These are phyloP conservation scores for Zancudomyces culisetae DNA, from an alignment of 371 early-diverging fungal species.

Conservation along the genomic window DNA sequence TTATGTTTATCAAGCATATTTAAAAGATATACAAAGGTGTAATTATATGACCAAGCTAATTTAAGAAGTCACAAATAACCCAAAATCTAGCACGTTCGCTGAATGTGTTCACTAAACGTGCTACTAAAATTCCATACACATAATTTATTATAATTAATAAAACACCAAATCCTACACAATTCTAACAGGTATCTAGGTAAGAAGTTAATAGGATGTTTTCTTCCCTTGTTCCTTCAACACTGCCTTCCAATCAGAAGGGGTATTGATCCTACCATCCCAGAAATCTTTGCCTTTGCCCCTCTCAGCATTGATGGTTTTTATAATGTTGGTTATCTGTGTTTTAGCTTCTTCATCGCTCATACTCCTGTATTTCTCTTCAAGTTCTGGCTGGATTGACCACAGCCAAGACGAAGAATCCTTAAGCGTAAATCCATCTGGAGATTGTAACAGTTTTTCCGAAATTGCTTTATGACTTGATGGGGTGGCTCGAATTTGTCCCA, in stretches of 20 bases:
- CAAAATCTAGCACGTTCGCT: no score
- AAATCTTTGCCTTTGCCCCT: conserved; percentile 19
- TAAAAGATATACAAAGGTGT: no score
- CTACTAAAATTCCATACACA: no score
- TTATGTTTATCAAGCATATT: no score
- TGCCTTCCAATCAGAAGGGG: conserved; percentile 20
- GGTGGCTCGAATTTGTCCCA: conserved; percentile 9
- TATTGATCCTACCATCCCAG: conserved; percentile 18
- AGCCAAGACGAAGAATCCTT: conserved; percentile 12
- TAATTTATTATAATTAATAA: no score
- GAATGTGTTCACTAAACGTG: no score
- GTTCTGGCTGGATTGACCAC: not conserved
- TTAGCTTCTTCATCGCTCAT: conserved; percentile 2
- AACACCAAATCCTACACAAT: no score
- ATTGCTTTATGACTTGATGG: conserved; percentile 4
- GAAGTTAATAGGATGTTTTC: conserved; percentile 5
- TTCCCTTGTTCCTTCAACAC: conserved; percentile 9
- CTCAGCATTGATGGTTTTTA: conserved; percentile 10
- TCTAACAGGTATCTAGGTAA: no score
- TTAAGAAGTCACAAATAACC: no score
- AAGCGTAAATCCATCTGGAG: conserved; percentile 4
- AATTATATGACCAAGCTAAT: no score
- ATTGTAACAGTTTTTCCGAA: conserved; percentile 7
- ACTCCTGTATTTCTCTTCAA: conserved; percentile 7
- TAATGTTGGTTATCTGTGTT: conserved; percentile 3